A percentile compares a stretch with the other conserved stretches of the same genome.
Evolutionary conservation across 2,329 filamentous ascomycete species (phyloP).

Genomic region (Botrytis cinerea): DNA sequence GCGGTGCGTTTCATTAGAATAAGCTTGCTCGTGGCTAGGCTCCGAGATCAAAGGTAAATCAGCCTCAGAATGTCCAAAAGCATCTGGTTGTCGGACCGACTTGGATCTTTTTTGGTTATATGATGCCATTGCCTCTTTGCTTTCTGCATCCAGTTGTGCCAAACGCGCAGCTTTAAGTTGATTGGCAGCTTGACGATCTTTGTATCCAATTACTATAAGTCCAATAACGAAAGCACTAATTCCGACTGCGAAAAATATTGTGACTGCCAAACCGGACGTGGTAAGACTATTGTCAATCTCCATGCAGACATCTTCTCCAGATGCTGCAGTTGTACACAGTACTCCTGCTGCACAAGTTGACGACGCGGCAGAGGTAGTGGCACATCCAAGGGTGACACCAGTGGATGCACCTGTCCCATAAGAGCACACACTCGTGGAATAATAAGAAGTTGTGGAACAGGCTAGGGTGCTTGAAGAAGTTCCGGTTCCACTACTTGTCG

Average conservation of each 20-base stretch:
- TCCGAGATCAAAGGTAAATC: not conserved
- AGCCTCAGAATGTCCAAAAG: conserved; percentile 6
- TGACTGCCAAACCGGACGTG: conserved; percentile 16
- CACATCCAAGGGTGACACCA: conserved; percentile 19
- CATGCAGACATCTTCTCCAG: conserved; percentile 10
- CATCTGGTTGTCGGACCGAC: not conserved
- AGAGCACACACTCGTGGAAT: conserved; percentile 21
- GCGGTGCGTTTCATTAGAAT: not conserved
- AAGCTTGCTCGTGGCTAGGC: not conserved
- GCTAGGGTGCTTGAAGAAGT: not conserved
- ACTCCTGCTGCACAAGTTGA: conserved; percentile 12
- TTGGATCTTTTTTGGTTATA: not conserved
- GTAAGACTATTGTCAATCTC: conserved; percentile 7
- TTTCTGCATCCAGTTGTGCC: conserved; percentile 18
- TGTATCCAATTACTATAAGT: conserved; percentile 6
- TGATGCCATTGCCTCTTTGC: conserved; percentile 3
- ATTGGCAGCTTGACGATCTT: conserved; percentile 3
- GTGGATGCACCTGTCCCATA: conserved; percentile 20
- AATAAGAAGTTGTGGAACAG: conserved; percentile 20
- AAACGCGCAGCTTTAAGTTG: not conserved
- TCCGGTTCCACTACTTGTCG: not conserved
- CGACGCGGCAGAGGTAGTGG: conserved; percentile 1
- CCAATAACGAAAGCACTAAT: conserved; percentile 16
- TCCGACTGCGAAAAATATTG: conserved; percentile 16
- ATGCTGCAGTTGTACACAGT: conserved; percentile 17